Conservation (phyloP, 345 rosid genomes). For the Jatropha curcas region DNA sequence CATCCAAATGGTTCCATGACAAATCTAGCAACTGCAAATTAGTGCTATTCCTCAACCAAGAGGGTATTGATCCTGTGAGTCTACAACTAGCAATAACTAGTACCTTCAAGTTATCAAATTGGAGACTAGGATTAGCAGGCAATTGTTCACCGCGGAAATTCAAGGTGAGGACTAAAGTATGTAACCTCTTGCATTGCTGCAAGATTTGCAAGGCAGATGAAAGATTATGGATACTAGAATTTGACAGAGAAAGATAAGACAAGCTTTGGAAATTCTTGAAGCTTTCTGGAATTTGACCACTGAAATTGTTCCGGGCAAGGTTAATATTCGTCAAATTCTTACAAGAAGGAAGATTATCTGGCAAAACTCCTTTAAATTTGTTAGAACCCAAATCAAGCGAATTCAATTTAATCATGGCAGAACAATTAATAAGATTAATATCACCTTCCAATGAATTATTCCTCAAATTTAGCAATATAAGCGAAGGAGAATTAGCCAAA, state of each 20-base stretch:
- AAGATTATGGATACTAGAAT: slow-evolving; percentile 53
- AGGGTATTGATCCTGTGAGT: slow-evolving; percentile 64
- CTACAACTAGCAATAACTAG: slow-evolving; percentile 61
- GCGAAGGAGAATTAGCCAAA: slow-evolving; percentile 48
- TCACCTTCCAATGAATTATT: slow-evolving; percentile 65
- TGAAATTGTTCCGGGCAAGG: slow-evolving; percentile 62
- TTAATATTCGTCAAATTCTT: slow-evolving; percentile 49
- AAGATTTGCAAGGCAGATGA: slow-evolving; percentile 56
- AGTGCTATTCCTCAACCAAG: slow-evolving; percentile 53
- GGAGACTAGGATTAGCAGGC: slow-evolving; percentile 46
- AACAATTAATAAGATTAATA: slow-evolving; percentile 55
- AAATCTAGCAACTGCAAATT: slow-evolving; percentile 77
- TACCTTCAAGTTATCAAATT: slow-evolving; percentile 59
- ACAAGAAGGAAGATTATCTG: slow-evolving; percentile 58
- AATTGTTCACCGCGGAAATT: slow-evolving; percentile 61
- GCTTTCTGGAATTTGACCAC: slow-evolving; percentile 61
- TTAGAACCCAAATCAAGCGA: slow-evolving; percentile 73
- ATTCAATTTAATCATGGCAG: slow-evolving; percentile 51
- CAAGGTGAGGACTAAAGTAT: slow-evolving; percentile 60
- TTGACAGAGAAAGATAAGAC: slow-evolving; percentile 62
- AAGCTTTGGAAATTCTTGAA: slow-evolving; percentile 56
- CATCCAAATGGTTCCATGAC: slow-evolving; percentile 67
- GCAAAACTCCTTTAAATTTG: slow-evolving; percentile 51
- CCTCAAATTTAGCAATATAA: slow-evolving; percentile 61
- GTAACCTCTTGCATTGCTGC: slow-evolving; percentile 62